Conservation (phyloP, 192 early-diverging fungal genomes). For the Entrophospora sp. region DNA sequence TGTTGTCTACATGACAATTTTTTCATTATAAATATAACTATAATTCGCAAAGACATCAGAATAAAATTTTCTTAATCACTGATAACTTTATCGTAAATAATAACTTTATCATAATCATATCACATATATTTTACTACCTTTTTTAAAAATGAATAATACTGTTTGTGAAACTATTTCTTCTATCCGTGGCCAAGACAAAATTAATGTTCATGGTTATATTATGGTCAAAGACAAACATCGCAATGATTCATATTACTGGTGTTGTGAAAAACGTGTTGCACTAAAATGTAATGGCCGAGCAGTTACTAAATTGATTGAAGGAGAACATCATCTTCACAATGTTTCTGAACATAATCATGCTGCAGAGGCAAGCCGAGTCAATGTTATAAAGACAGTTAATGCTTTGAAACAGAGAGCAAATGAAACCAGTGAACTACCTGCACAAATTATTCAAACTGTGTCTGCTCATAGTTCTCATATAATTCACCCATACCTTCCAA, state of each 20-base stretch:
- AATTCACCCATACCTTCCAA: neutral
- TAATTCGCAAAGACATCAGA: too few species aligned
- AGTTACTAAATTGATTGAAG: neutral
- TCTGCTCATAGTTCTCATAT: neutral
- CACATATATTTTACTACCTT: too few species aligned
- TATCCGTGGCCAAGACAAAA: neutral
- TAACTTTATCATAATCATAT: too few species aligned
- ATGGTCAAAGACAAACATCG: neutral
- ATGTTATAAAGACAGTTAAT: neutral
- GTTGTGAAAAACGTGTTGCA: neutral
- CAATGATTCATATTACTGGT: neutral
- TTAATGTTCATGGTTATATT: slow-evolving; percentile 1
- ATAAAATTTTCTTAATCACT: too few species aligned
- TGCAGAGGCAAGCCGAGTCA: neutral
- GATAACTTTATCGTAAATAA: too few species aligned
- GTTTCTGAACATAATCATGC: neutral
- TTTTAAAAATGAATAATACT: neutral
- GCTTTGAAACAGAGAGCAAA: neutral
- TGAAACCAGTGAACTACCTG: neutral
- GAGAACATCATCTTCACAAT: neutral
- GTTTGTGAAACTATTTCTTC: neutral
- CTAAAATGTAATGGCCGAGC: neutral
- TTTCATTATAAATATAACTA: too few species aligned
- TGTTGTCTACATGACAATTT: too few species aligned
- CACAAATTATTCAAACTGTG: slow-evolving; percentile 1